Evolutionary conservation across 2,329 filamentous ascomycete genomes (phyloP).

Genomic region (Alternaria postmessia): DNA sequence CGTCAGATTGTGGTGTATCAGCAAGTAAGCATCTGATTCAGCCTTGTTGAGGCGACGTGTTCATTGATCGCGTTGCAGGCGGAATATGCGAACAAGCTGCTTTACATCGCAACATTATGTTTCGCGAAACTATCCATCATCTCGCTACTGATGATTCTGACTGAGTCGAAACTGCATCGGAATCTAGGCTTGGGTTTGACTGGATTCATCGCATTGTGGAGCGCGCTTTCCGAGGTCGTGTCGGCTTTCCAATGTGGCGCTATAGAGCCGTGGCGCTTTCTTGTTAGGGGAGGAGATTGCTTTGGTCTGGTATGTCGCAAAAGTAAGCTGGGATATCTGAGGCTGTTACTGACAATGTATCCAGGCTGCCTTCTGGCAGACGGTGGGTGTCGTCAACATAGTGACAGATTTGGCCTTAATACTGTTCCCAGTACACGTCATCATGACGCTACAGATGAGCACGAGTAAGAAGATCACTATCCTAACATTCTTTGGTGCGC

Average conservation of each 20-base stretch:
- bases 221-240: conserved; percentile 36
- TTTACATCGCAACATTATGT: conserved; percentile 46
- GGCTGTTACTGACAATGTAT: conserved; percentile 6
- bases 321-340: no score
- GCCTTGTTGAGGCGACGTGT: neutral
- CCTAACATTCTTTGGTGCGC: conserved; percentile 43
- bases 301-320: conserved; percentile 34
- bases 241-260: conserved; percentile 46
- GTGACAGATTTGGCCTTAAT: conserved; percentile 46
- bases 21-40: conserved; percentile 32
- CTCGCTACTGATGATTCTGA: conserved; percentile 46
- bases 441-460: conserved; percentile 47
- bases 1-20: conserved; percentile 37
- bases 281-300: conserved; percentile 24
- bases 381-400: conserved; percentile 43
- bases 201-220: conserved; percentile 43
- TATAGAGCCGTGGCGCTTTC: conserved; percentile 38
- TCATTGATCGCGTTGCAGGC: conserved; percentile 25
- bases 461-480: conserved; percentile 46
- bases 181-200: conserved; percentile 37
- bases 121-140: conserved; percentile 49
- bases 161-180: conserved; percentile 41
- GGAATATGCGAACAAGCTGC: conserved; percentile 47
- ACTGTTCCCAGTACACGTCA: conserved; percentile 45
- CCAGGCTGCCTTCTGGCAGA: conserved; percentile 43